These are phyloP conservation scores for Anthracocystis panici-leucophaei DNA, from an alignment of 1,284 basidiomycete species.

Conservation along the genomic window DNA sequence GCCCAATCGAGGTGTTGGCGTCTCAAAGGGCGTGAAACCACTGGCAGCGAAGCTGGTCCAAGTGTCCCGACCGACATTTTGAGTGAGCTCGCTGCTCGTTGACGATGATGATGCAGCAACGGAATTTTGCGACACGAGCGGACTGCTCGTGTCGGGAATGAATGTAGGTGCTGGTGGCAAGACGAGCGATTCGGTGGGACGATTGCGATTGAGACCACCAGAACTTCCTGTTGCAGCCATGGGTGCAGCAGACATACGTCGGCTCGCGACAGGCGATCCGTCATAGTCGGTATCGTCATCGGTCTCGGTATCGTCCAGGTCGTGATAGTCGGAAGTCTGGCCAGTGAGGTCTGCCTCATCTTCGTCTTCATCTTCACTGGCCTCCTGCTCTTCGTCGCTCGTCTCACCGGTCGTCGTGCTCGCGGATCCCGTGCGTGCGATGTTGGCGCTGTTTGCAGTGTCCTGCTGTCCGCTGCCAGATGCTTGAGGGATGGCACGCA, in stretches of 20 bases:
- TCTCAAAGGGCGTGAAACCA: conserved; percentile 57
- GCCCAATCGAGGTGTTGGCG: conserved; percentile 42
- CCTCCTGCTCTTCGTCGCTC: conserved; percentile 53
- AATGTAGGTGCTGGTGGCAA: conserved; percentile 57
- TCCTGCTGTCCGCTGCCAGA: conserved; percentile 7
- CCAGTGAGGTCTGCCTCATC: conserved; percentile 35
- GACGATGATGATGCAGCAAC: not conserved
- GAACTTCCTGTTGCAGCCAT: conserved; percentile 30
- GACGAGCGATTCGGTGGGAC: conserved; percentile 40
- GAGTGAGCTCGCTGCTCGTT: conserved; percentile 5
- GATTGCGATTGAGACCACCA: conserved; percentile 48
- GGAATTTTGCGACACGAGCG: conserved; percentile 3
- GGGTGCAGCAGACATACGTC: conserved; percentile 27
- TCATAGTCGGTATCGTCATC: conserved; percentile 56
- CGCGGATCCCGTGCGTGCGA: conserved; percentile 25
- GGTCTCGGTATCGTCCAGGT: conserved; percentile 40
- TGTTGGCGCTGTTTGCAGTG: conserved; percentile 1
- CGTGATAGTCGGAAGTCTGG: conserved; percentile 43
- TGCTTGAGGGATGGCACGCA: conserved; percentile 32
- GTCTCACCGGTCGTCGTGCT: conserved; percentile 19
- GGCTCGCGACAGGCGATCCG: conserved; percentile 26
- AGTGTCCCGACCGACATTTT: conserved; percentile 34
- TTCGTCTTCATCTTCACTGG: conserved; percentile 49
- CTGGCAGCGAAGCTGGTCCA: conserved; percentile 57
- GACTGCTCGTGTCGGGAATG: conserved; percentile 19